Evolutionary conservation across 441 rosid genomes (phyloP), one percentile per base, ranked within the genome.

Genomic region (Gossypium gossypioides): DNA sequence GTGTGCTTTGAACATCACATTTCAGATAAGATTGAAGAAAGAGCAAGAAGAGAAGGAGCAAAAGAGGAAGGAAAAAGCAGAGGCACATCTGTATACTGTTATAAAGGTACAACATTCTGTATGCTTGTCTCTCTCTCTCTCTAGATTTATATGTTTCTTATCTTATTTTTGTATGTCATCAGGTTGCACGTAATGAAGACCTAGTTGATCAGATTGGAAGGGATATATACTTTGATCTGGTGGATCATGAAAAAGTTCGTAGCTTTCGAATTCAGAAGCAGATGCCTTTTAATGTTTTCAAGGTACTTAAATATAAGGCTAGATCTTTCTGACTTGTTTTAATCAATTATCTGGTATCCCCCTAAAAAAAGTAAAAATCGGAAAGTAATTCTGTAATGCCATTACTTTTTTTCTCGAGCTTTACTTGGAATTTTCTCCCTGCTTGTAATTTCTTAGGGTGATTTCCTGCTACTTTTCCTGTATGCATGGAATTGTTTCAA

Each of bases 211-310:
- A 84, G 76, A 80, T 86, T 79, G 94, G 91, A 50, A 89, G 75
- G 79, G 88, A 86, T 77, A 85, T 86, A 80, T 87, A 81, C 77
- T 89, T 87, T 86, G 94, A 89, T 75, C 90, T 89, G 76, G 94
- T 89, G 71, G 90, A 89, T 79, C 94, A 89, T 82, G 91, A 87
- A 48, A 89, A 87, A 86, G 94, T 87, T 74, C 85, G 77, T 57
- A 87, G 89, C 74, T 87, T 89, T 74, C 88, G 90, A n/a, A 85
- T 89, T 80, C 90, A 83, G 83, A 89, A 87, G 71, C 94, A 87
- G 80, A 87, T 72, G 64, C 75, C 82, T 24, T 89, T 89, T 69
- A 82, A 79, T 68, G 75, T 77, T 60, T 87, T 89, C 77, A 87
- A 89, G 94, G 94, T 89, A 81, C 68, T 73, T 22, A 16, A 68